These are phyloP conservation scores for Verticillium nonalfalfae DNA, from an alignment of 2,329 filamentous ascomycete genomes.

Conservation along the genomic window DNA sequence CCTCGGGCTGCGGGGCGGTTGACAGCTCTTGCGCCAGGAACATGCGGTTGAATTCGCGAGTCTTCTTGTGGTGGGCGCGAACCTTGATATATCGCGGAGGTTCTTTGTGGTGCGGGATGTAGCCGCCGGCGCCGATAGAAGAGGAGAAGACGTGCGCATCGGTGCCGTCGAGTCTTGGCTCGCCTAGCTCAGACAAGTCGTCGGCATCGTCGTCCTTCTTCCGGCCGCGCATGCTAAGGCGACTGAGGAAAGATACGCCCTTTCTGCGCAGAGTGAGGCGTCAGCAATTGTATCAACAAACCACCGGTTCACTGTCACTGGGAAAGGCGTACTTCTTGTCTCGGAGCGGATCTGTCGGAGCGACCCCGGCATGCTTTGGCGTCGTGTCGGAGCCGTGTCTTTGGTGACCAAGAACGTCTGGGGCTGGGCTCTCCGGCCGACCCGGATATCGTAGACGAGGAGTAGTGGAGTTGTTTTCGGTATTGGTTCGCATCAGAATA, in stretches of 20 bases:
- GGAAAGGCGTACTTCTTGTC: constrained; percentile 56
- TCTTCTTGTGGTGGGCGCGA: constrained; percentile 71
- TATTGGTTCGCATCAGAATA: constrained; percentile 62
- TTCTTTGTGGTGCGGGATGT: constrained; percentile 79
- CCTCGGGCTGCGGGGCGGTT: not conserved
- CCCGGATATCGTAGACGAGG: constrained; percentile 46
- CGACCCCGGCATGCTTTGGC: constrained; percentile 23
- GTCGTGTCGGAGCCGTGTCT: constrained; percentile 34
- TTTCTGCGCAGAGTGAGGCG: constrained; percentile 49
- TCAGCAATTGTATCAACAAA: not conserved
- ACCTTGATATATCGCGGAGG: constrained; percentile 90
- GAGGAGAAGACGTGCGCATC: constrained; percentile 79
- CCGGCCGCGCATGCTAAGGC: constrained; percentile 67
- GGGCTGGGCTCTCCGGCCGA: constrained; percentile 44
- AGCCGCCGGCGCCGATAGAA: constrained; percentile 60
- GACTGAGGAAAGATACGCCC: constrained; percentile 83
- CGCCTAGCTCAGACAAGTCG: constrained; percentile 65
- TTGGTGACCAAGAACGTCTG: constrained; percentile 25
- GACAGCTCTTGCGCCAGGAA: constrained; percentile 90
- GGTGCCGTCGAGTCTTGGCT: constrained; percentile 67
- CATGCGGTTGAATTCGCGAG: constrained; percentile 74
- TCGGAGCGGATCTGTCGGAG: constrained; percentile 39
- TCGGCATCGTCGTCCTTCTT: constrained; percentile 61
- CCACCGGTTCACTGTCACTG: not conserved
- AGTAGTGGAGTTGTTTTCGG: constrained; percentile 46